Base-by-base conservation (phyloP, 2,329 filamentous ascomycete genomes). In the Penicillium sp. region DNA sequence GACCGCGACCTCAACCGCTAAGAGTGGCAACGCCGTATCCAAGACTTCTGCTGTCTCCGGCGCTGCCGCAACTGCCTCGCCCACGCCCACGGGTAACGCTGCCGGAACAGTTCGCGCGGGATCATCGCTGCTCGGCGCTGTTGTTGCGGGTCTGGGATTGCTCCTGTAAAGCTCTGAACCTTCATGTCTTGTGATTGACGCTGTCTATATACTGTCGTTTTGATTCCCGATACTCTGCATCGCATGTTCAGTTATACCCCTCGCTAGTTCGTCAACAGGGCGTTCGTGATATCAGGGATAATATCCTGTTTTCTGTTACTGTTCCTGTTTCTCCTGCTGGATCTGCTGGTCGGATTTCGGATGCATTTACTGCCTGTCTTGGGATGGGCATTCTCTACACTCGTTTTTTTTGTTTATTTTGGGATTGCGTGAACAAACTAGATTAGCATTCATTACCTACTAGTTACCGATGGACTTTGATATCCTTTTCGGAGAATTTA, bases 391-490 rank as follows among this genome's bases (percentile, higher is more conserved):
- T 47, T 40, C 45, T 44, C 9, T 36, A 47, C 41, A 46, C 31
- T 53, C 36, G 29, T 27, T 51, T 38, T 38, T 45, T 23, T 16
- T 16, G 16, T 15, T 34, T 34, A 34, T 40, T 34, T 44, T 27
- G 38, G 27, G 5, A 1, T 47, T 36, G 9, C n/a, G 0, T 11
- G 16, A 31, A 27, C 19, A 33, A 34, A 21, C 9, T 47, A 57
- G 38, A 58, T 27, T 49, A 53, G 45, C 31, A 59, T 46, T 46
- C 46, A 48, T 21, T 31, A 47, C 19, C 21, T 31, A 21, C 39
- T 41, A n/a, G n/a, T n/a, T n/a, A n/a, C 57, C 54, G 50, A 59
- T 59, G 63, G 63, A 63, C 60, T 65, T 65, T 56, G 58, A 58
- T 59, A 63, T 65, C 63, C 59, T 57, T 46, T 47, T 50, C 50